A percentile compares a stretch with the other conserved stretches of the same genome.
Evolutionary conservation across 352 stramenopile genomes (phyloP).

Genomic region (Phytophthora idaei): DNA sequence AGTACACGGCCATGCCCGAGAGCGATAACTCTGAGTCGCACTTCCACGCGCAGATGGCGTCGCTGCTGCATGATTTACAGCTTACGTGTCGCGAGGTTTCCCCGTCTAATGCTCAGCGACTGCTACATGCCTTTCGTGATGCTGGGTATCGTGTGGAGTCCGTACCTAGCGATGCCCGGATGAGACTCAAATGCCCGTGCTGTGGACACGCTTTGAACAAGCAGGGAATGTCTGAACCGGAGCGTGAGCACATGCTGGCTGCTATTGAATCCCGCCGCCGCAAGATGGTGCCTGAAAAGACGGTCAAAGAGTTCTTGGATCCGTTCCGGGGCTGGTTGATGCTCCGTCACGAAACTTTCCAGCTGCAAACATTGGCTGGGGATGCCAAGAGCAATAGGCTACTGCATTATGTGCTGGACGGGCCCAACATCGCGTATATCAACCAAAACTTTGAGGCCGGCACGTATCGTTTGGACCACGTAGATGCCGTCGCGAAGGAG

Average conservation of each 20-base stretch:
- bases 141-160: conserved; percentile 40
- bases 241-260: conserved; percentile 52
- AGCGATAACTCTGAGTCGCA: conserved; percentile 9
- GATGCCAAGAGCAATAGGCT: conserved; percentile 24
- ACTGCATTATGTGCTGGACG: conserved; percentile 93
- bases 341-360: conserved; percentile 36
- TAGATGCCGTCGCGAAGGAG: conserved; percentile 91
- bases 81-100: conserved; percentile 65
- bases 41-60: conserved; percentile 63
- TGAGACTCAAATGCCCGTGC: conserved; percentile 43
- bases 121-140: conserved; percentile 50
- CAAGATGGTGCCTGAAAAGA: conserved; percentile 42
- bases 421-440: conserved; percentile 98
- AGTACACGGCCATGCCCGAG: conserved; percentile 17
- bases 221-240: conserved; percentile 38
- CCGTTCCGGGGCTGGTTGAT: conserved; percentile 77
- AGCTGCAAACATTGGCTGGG: conserved; percentile 32
- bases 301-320: conserved; percentile 61
- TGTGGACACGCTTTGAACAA: conserved; percentile 58
- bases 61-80: conserved; percentile 61
- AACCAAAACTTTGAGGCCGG: conserved; percentile 95
- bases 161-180: conserved; percentile 48
- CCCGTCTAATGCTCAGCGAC: conserved; percentile 42
- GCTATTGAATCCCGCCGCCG: conserved; percentile 65
- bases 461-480: conserved; percentile 95